A percentile compares a stretch with the other conserved stretches of the same genome.
These are phyloP conservation scores for Penicillium capsulatum DNA, from an alignment of 2,329 filamentous ascomycete genomes.

Conservation along the genomic window DNA sequence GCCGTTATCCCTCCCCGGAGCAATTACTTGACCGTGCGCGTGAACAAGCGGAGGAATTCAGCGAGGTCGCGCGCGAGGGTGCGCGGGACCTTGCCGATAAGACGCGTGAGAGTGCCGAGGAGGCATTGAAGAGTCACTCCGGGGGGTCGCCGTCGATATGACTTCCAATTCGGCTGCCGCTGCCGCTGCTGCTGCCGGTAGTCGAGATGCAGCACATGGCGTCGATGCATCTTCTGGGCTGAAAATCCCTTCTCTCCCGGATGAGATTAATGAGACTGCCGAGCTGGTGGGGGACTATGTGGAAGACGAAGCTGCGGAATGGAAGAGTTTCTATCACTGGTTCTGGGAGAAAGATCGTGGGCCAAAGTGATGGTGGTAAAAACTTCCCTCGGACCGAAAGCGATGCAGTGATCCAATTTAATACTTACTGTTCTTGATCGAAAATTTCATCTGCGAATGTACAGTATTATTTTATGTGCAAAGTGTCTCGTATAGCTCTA, in stretches of 20 bases:
- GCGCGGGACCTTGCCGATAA: conserved; percentile 34
- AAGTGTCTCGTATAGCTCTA: too few relatives aligned
- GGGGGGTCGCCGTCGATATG: conserved; percentile 29
- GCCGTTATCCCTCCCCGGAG: conserved; percentile 43
- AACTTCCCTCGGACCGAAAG: too few relatives aligned
- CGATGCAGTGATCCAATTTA: too few relatives aligned
- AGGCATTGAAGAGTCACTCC: conserved; percentile 20
- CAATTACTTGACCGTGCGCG: conserved; percentile 40
- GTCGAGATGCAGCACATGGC: conserved; percentile 6
- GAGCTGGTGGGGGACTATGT: conserved; percentile 46
- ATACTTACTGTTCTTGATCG: too few relatives aligned
- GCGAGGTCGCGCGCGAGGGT: conserved; percentile 38
- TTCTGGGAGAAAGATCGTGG: conserved; percentile 36
- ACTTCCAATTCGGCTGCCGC: conserved; percentile 24
- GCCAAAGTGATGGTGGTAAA: not conserved
- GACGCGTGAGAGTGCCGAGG: conserved; percentile 27
- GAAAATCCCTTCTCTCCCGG: conserved; percentile 14
- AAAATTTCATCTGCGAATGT: not conserved
- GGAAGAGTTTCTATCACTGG: conserved; percentile 42
- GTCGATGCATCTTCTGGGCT: conserved; percentile 21
- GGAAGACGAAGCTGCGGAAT: conserved; percentile 40
- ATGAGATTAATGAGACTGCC: conserved; percentile 41
- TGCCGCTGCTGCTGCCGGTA: conserved; percentile 11
- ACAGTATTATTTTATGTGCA: too few relatives aligned
- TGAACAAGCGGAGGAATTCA: conserved; percentile 40